Evolutionary conservation across 192 early-diverging fungal genomes (phyloP), one percentile per base, ranked within the genome.

Genomic region (Allomyces arbusculus): DNA sequence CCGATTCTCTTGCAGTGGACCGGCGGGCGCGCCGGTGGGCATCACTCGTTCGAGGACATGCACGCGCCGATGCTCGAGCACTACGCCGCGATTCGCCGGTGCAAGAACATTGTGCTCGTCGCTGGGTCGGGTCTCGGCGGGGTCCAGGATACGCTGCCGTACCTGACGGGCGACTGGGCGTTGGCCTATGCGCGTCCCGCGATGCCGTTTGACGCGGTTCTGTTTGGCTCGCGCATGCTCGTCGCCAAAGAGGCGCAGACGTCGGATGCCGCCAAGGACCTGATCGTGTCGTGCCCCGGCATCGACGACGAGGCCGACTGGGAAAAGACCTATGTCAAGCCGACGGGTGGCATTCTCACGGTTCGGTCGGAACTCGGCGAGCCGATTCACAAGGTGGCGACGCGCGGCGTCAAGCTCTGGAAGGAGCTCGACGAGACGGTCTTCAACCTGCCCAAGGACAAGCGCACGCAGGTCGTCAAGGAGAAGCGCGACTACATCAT

Each of bases 141-240:
- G 64, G 85, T 83, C 26, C 81, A 81, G 24, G 91, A 87, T 62
- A 91, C 91, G 6, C 70, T 90, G 61, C 91, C 91, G 26, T 58
- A 58, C 50, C 70, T 97, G 26, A 90, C 91, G 65, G 94, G 94
- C 69, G 89, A 97, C 61, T 97, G 94, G 94, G 81, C 84, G 69
- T 66, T 73, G 25, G 71, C 77, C 62, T 90, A 85, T 69, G 91
- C 85, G 63, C 83, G 82, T 66, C 85, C 91, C 11, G 86, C 91
- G 45, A 97, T 97, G 94, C 94, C 94, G 3, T 89, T 91, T 70
- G 94, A 97, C 70, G 94, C 92, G 75, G 77, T 95, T 26, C 75
- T 97, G 64, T 86, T 97, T 65, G 94, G 89, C n/a, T 95, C 92
- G n/a, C 89, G 90, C 66, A 82, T 95, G 64, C 92, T 97, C 91